Evolutionary conservation across 2,329 filamentous ascomycete species (phyloP).

Genomic region (Pseudocercospora cruenta): DNA sequence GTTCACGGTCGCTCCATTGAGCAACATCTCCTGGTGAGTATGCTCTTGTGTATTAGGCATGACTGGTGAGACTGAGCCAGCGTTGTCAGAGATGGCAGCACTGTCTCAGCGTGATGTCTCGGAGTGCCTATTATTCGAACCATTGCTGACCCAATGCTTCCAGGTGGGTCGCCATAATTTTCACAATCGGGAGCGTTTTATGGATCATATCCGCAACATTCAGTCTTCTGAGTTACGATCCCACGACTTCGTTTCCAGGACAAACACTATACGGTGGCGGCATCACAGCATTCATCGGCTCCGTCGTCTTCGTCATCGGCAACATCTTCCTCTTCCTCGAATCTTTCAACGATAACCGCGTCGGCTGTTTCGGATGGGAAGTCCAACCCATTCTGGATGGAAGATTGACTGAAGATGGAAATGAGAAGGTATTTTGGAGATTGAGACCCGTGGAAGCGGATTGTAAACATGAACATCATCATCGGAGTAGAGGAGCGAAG

Average conservation of each 20-base stretch:
- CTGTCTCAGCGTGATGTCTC: no score
- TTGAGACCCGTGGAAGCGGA: background rate
- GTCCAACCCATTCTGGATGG: constrained; percentile 41
- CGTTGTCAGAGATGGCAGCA: no score
- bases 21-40: constrained; percentile 16
- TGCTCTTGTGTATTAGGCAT: no score
- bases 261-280: constrained; percentile 62
- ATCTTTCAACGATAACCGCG: constrained; percentile 67
- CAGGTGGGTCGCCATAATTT: constrained; percentile 53
- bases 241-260: constrained; percentile 56
- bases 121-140: no score
- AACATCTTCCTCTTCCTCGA: constrained; percentile 64
- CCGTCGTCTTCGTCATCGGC: constrained; percentile 68
- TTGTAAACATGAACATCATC: constrained; percentile 19
- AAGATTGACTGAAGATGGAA: background rate
- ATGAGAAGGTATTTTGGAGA: constrained; percentile 16
- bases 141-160: no score
- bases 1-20: constrained; percentile 44
- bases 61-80: no score
- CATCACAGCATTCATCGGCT: constrained; percentile 67
- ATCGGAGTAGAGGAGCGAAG: constrained; percentile 7
- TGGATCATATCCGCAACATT: constrained; percentile 63
- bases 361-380: constrained; percentile 71
- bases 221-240: constrained; percentile 58
- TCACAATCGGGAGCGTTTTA: constrained; percentile 54